Base-by-base conservation (phyloP, 2,329 filamentous ascomycete species). In the Ceratocystiopsis sp. region DNA sequence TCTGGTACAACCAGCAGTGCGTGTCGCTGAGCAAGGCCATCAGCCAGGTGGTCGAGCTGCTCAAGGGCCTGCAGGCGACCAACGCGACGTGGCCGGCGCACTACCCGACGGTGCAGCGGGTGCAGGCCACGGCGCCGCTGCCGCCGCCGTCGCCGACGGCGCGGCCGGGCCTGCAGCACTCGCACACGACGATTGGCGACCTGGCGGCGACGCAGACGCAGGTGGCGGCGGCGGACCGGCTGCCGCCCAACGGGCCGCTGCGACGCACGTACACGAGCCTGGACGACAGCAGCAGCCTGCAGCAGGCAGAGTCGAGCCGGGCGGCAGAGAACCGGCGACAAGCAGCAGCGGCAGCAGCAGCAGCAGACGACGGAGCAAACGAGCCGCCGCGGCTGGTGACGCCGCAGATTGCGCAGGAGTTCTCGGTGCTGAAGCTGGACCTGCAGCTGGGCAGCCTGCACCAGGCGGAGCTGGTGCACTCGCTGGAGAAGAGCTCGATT, bases 1-100 rank as follows among this genome's bases (percentile, higher is more conserved):
- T 96, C 50, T 84, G 84, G 69, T 95, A 94, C 64, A 96, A 96
- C 60, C 77, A 85, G 54, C 94, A 96, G 59, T 78, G 87, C 46
- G 83, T 79, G 7, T 77, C 83, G 32, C 74, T 98, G n/a, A 84
- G 77, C 37, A 80, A 87, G 46, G 82, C 86, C 14, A 95, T 98
- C 56, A 83, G 79, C 55, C 76, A 78, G 52, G 89, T 87, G 10
- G 75, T 95, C 45, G 85, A 95, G 47, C 75, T 85, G 2, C 64
- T 98, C 50, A 80, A 81, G 58, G 76, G 75, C 46, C 71, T 98
- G 45, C 87, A 93, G 60, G 44, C 87, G 49, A 91, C 84, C 71
- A 98, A 98, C 55, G 66, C 80, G 14, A 74, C 78, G 55, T 96
- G 91, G 91, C 91, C 91, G 1, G 89, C 87, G 32, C 84, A 93